Percentiles rank a stretch among this genome's conserved stretches.
Conservation (phyloP, 129 eudicot genomes). For the Deinandra increscens region DNA sequence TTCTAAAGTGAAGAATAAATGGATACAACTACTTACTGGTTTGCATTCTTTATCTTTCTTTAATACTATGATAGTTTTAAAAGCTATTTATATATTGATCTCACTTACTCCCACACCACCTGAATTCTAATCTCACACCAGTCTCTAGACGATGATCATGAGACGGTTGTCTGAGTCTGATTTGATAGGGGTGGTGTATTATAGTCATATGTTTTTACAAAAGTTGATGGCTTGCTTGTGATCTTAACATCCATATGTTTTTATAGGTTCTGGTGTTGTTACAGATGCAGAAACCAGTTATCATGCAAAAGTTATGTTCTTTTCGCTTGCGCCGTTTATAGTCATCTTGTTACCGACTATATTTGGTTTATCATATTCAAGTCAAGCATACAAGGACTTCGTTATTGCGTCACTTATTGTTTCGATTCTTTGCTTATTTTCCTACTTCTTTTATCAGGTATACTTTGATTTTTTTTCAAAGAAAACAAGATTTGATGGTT, state of each 20-base stretch:
- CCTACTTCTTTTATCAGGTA: conserved; percentile 76
- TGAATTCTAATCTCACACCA: no score
- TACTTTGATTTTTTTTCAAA: neutral
- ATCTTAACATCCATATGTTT: no score
- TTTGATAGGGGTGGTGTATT: no score
- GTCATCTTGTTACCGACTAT: conserved; percentile 54
- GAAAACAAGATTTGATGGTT: neutral
- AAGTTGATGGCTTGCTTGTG: no score
- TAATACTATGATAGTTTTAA: neutral
- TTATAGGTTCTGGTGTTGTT: conserved; percentile 56
- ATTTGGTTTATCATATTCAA: conserved; percentile 37
- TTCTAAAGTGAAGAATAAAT: conserved; percentile 24
- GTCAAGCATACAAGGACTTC: conserved; percentile 29
- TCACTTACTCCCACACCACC: no score
- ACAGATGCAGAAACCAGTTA: conserved; percentile 61
- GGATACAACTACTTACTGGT: conserved; percentile 37
- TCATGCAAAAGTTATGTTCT: conserved; percentile 70
- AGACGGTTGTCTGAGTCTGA: no score
- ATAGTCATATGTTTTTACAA: no score
- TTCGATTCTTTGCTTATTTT: conserved; percentile 41
- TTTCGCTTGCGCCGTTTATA: conserved; percentile 58
- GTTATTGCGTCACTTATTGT: conserved; percentile 43
- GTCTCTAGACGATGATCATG: no score
- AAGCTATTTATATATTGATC: no score
- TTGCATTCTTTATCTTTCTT: conserved; percentile 8